Evolutionary conservation across 345 rosid species (phyloP), one percentile per base, ranked within the genome.

Genomic region (Combretum micranthum): DNA sequence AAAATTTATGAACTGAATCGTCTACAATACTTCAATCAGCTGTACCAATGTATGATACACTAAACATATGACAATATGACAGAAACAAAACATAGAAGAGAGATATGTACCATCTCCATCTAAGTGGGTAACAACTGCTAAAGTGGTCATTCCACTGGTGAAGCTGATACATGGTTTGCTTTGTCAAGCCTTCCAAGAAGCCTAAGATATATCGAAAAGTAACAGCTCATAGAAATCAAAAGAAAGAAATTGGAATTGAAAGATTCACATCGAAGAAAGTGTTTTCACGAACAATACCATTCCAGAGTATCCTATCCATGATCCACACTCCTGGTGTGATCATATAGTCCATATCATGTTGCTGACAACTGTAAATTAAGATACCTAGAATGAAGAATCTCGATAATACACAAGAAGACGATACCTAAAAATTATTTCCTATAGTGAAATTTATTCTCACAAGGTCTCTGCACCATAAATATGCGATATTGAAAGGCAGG

Each of bases 111-210:
- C 97, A 54, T 68, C 58, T 74, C 65, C 70, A 67, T 89, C 57
- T 62, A 90, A 95, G 72, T 80, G 91, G 12, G 82, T 60, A 56
- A 87, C 97, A 53, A 96, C 79, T 65, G 83, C 67, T 69, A 90
- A 82, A 66, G 97, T 97, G 77, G 97, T 97, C 96, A 93, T 93
- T 72, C 97, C 97, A 64, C 96, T 89, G 39, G 97, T 82, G 67
- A 93, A 93, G 85, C 99, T 71, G 89, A 80, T 68, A 96, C 92
- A 69, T 86, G 82, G 74, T 93, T 88, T 1, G 92, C 99, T 70
- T 85, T 94, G 55, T 94, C 97, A 64, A 94, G 85, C 92, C 85
- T 90, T 13, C 92, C 92, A 54, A 94, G 76, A 62, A 94, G 84
- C 75, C 97, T 94, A 59, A 15, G 43, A 48, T 51, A 68, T 48